Base-by-base conservation (phyloP, 768 basidiomycete genomes). In the Leucosporidium scottii region DNA sequence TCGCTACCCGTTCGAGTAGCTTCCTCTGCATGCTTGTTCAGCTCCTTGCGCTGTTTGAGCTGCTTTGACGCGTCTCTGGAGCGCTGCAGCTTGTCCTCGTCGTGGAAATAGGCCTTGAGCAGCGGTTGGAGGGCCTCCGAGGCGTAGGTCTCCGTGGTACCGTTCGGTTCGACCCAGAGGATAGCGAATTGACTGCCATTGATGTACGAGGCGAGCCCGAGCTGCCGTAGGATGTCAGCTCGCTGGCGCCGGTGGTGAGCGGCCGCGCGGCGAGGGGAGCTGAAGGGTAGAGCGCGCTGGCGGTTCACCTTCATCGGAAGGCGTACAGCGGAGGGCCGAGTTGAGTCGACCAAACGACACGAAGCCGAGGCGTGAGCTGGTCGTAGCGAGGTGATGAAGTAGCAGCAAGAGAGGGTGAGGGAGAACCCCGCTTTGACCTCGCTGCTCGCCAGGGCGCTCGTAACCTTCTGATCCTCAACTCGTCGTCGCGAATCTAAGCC, bases 161-260 rank as follows among this genome's bases (percentile, higher is more conserved):
- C 79, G 25, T 75, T 74, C 27, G 79, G 76, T 15, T 74, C 77
- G 68, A 80, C 77, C 74, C 76, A 79, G 30, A 78, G 68, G 54
- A 81, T 76, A 56, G 78, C 78, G 71, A 79, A 81, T 44, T 80
- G 79, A 17, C 74, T 76, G 25, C 79, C 79, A 63, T 79, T 80
- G 73, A 78, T 77, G 68, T 78, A 77, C 2, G 78, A 76, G 20
- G 77, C 73, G 64, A 77, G 76, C 48, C 80, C 80, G 34, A 81
- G 77, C 0, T 74, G 68, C 23, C 78, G 76, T 5, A 81, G 76
- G 71, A 80, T 79, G 39, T 76, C 64, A 53, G 77, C 76, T 49
- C 79, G 76, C 61, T 77, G n/a, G 8, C 12, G 21, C 36, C 53
- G 61, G 51, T 59, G 59, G 61, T 59, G 58, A 44, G 39, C 39